These are phyloP conservation scores for Xylaria acuta DNA, from an alignment of 495 filamentous ascomycete species.

Conservation along the genomic window DNA sequence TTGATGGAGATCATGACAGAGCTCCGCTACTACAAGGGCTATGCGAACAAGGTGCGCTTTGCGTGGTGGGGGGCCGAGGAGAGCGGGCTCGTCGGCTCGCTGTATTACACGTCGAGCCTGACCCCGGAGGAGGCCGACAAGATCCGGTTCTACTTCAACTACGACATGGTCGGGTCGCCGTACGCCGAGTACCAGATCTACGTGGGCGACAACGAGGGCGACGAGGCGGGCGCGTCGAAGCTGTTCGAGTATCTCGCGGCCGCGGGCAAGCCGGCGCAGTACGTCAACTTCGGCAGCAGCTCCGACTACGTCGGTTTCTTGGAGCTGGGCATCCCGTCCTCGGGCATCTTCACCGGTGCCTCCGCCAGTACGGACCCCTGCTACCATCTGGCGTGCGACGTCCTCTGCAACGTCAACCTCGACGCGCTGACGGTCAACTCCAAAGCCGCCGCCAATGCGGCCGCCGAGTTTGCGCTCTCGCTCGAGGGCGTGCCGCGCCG, in stretches of 20 bases:
- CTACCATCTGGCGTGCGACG: conserved; percentile 49
- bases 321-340: conserved; percentile 53
- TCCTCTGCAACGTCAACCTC: conserved; percentile 40
- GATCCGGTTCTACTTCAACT: conserved; percentile 50
- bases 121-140: conserved; percentile 36
- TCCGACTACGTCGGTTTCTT: conserved; percentile 49
- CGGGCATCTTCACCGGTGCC: conserved; percentile 50
- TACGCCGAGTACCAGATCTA: conserved; percentile 65
- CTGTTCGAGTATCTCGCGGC: conserved; percentile 40
- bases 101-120: conserved; percentile 42
- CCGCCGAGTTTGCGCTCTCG: conserved; percentile 55
- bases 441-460: conserved; percentile 56
- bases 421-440: conserved; percentile 44
- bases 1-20: conserved; percentile 43
- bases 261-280: conserved; percentile 40
- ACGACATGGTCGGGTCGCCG: conserved; percentile 64
- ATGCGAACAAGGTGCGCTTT: conserved; percentile 48
- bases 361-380: conserved; percentile 43
- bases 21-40: conserved; percentile 39
- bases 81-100: conserved; percentile 45
- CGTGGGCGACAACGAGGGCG: conserved; percentile 49
- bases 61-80: conserved; percentile 51
- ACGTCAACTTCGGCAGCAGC: conserved; percentile 37
- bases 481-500: conserved; percentile 49
- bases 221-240: conserved; percentile 48